Conservation (phyloP, 345 rosid genomes). For the Tarenaya hassleriana region DNA sequence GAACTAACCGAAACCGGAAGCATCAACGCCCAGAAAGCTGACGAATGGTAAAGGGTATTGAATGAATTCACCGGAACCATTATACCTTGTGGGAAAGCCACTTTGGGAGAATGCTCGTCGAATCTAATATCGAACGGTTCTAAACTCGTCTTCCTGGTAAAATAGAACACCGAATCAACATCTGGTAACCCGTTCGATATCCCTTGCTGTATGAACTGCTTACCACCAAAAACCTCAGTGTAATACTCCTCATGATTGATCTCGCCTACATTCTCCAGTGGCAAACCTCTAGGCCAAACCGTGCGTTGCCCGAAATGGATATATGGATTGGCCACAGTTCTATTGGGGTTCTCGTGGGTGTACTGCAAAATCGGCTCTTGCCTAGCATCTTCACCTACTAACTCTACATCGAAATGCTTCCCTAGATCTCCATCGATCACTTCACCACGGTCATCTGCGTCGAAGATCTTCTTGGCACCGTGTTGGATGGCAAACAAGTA, state of each 20-base stretch:
- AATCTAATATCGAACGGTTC: constrained; percentile 87
- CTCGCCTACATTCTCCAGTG: constrained; percentile 89
- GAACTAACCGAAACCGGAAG: constrained; percentile 93
- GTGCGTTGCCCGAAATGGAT: constrained; percentile 96
- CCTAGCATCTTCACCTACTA: constrained; percentile 77
- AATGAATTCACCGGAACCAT: constrained; percentile 95
- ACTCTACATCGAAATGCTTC: constrained; percentile 85
- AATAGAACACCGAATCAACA: constrained; percentile 97
- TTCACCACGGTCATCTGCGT: constrained; percentile 88
- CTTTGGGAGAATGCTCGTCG: constrained; percentile 89
- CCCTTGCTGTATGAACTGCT: constrained; percentile 96
- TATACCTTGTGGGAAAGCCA: constrained; percentile 88
- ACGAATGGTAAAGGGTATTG: constrained; percentile 81
- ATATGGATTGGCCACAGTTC: constrained; percentile 83
- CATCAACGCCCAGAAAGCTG: constrained; percentile 98
- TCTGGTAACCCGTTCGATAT: constrained; percentile 92
- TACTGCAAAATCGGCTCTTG: constrained; percentile 80
- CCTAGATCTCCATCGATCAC: constrained; percentile 81
- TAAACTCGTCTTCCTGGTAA: constrained; percentile 69
- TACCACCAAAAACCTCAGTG: constrained; percentile 91
- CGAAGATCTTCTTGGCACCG: constrained; percentile 91
- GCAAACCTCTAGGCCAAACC: constrained; percentile 98
- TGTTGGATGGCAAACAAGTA: constrained; percentile 95
- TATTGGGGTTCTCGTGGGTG: constrained; percentile 70
- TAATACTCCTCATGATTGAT: constrained; percentile 84